phyloP scores from a whole-genome alignment of 1,139 yeast species.

The Yamadazyma triangularis region DNA sequence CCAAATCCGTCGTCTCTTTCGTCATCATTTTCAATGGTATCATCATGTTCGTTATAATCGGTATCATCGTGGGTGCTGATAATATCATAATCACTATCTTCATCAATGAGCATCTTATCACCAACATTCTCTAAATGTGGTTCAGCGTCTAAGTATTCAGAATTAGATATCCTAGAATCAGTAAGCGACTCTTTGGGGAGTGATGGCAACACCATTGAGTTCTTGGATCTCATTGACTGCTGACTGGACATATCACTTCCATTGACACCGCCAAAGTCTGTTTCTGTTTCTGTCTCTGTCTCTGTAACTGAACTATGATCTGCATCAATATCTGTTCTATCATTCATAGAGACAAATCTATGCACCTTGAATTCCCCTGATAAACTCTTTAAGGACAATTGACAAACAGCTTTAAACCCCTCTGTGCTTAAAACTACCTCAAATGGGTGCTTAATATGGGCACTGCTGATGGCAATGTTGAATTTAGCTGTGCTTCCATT shows the following conservation, averaged over 20 bases:
- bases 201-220: slow-evolving; percentile 32
- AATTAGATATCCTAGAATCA: slow-evolving; percentile 9
- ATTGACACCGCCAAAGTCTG: not conserved
- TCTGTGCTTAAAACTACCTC: slow-evolving; percentile 23
- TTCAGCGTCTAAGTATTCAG: slow-evolving; percentile 23
- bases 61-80: slow-evolving; percentile 16
- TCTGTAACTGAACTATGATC: slow-evolving; percentile 3
- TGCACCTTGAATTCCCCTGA: slow-evolving; percentile 16
- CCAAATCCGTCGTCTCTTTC: slow-evolving; percentile 21
- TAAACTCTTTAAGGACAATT: slow-evolving; percentile 23
- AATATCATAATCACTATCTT: slow-evolving; percentile 26
- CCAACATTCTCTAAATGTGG: slow-evolving; percentile 10
- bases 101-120: slow-evolving; percentile 10
- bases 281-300: slow-evolving; percentile 3
- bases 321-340: not conserved
- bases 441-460: slow-evolving; percentile 36
- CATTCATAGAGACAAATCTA: slow-evolving; percentile 6
- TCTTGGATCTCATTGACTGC: slow-evolving; percentile 17
- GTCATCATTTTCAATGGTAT: no score
- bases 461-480: slow-evolving; percentile 27
- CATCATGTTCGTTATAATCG: no score
- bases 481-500: slow-evolving; percentile 31
- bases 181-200: slow-evolving; percentile 26
- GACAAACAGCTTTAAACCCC: slow-evolving; percentile 18
- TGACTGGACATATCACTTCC: not conserved